Conservation (phyloP, 2,329 filamentous ascomycete species). For the Botryotinia narcissicola region DNA sequence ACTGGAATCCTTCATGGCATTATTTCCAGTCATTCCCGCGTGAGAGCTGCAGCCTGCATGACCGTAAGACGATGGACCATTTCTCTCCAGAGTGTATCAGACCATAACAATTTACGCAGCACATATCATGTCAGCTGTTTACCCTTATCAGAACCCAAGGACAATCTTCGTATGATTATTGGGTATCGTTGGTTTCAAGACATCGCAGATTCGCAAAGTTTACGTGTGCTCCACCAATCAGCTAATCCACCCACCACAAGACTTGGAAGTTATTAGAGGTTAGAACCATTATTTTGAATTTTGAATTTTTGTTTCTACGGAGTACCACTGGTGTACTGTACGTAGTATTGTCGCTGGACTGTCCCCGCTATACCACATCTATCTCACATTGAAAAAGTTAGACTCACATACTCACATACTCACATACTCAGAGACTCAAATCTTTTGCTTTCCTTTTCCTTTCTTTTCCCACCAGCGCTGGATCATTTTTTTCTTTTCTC, state of each 20-base stretch:
- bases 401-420: not conserved
- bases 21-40: not conserved
- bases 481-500: not conserved
- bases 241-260: not conserved
- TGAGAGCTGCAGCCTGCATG: not conserved
- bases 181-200: constrained; percentile 12
- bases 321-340: not conserved
- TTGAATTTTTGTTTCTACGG: not conserved
- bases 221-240: not conserved
- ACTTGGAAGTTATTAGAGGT: not conserved
- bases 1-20: not conserved
- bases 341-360: not conserved
- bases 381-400: not conserved
- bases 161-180: not conserved
- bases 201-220: not conserved
- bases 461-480: not conserved
- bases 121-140: constrained; percentile 1
- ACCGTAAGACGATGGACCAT: not conserved
- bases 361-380: not conserved
- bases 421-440: not conserved
- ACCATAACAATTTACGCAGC: not conserved
- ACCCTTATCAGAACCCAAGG: not conserved
- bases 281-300: not conserved
- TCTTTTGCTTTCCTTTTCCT: not conserved
- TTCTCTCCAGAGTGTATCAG: not conserved